Percentiles rank a stretch among this genome's conserved stretches.
Conservation (phyloP, 768 basidiomycete species). For the Kwoniella shandongensis region DNA sequence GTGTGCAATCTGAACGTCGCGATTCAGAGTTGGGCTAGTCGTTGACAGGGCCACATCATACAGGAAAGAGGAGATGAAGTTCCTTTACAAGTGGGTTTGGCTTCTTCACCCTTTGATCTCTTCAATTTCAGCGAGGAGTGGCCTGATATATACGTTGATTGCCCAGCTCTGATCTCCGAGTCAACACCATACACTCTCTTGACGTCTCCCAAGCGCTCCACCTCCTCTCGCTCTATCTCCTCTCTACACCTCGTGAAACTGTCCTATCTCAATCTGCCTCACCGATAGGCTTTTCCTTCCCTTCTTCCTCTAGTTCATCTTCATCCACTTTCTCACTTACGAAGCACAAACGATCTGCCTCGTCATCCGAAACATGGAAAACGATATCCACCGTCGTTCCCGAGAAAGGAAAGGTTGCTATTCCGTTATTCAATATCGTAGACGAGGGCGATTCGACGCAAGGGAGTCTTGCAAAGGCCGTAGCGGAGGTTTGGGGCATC, state of each 20-base stretch:
- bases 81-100: slow-evolving; percentile 45
- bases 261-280: slow-evolving; percentile 18
- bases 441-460: slow-evolving; percentile 48
- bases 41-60: too few species aligned
- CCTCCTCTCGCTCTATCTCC: slow-evolving; percentile 31
- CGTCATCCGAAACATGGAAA: slow-evolving; percentile 36
- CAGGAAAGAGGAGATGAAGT: slow-evolving; percentile 53
- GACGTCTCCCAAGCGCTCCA: slow-evolving; percentile 43
- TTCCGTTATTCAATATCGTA: slow-evolving; percentile 50
- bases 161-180: slow-evolving; percentile 45
- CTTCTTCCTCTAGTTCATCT: slow-evolving; percentile 19
- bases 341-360: slow-evolving; percentile 5
- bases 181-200: slow-evolving; percentile 44
- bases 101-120: not conserved
- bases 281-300: slow-evolving; percentile 25
- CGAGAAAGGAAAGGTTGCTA: slow-evolving; percentile 25
- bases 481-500: slow-evolving; percentile 46
- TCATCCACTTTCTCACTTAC: slow-evolving; percentile 18
- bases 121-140: not conserved
- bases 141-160: not conserved
- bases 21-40: not conserved
- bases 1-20: slow-evolving; percentile 1
- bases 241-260: slow-evolving; percentile 19
- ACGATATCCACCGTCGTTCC: slow-evolving; percentile 33
- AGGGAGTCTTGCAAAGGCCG: slow-evolving; percentile 43